These are phyloP conservation scores for Aphanomyces stellatus DNA, from an alignment of 352 stramenopile genomes.

Conservation along the genomic window DNA sequence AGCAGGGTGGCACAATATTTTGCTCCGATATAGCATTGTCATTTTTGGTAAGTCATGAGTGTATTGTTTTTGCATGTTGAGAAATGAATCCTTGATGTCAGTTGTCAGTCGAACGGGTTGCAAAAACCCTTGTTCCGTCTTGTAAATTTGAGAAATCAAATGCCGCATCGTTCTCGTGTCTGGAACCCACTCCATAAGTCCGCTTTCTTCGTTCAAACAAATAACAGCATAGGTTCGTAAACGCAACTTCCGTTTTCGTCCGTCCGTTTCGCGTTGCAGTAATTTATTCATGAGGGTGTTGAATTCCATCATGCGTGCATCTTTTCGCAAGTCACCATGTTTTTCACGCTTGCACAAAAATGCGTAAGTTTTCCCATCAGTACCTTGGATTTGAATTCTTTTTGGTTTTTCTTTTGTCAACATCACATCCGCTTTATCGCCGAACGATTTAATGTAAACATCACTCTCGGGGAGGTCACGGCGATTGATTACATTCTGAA, in stretches of 20 bases:
- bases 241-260: constrained; percentile 85
- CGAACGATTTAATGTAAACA: constrained; percentile 84
- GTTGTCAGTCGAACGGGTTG: constrained; percentile 63
- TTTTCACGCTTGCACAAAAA: constrained; percentile 97
- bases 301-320: constrained; percentile 99
- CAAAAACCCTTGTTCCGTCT: constrained; percentile 79
- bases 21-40: constrained; percentile 51
- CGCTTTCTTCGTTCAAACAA: constrained; percentile 98
- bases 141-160: constrained; percentile 80
- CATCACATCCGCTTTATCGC: constrained; percentile 93
- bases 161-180: constrained; percentile 93
- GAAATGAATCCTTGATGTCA: constrained; percentile 77
- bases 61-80: constrained; percentile 86
- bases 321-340: constrained; percentile 98
- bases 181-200: constrained; percentile 99
- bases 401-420: constrained; percentile 99
- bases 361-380: constrained; percentile 62
- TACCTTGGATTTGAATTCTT: constrained; percentile 87
- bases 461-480: constrained; percentile 39
- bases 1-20: constrained; percentile 49
- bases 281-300: constrained; percentile 99
- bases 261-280: constrained; percentile 87
- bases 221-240: constrained; percentile 98
- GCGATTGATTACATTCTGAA: constrained; percentile 44
- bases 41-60: constrained; percentile 70